Evolutionary conservation across 495 filamentous ascomycete genomes (phyloP).

Genomic region (Annulohypoxylon bovei): DNA sequence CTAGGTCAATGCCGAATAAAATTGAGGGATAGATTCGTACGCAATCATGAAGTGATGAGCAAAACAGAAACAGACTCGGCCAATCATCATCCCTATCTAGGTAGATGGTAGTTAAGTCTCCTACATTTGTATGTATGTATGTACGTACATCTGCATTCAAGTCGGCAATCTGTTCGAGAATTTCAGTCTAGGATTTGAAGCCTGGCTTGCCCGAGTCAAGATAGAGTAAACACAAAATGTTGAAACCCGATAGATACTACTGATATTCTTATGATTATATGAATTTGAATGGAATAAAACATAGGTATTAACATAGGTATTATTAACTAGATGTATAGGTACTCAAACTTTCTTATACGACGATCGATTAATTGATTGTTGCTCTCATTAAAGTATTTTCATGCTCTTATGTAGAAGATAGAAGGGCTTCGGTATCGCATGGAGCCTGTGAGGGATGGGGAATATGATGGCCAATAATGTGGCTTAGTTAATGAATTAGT

Average conservation of each 20-base stretch:
- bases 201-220: not conserved
- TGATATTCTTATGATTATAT: not conserved
- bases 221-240: not conserved
- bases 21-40: slow-evolving; percentile 29
- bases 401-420: not conserved
- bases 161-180: not conserved
- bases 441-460: too few species aligned
- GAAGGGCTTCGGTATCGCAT: not conserved
- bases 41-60: slow-evolving; percentile 4
- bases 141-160: not conserved
- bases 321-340: too few species aligned
- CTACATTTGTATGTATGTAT: not conserved
- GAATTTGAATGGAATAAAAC: not conserved
- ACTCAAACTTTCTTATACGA: too few species aligned
- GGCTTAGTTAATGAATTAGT: not conserved
- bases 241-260: not conserved
- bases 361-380: not conserved
- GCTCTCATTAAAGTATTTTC: not conserved
- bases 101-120: too few species aligned
- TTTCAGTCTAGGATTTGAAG: not conserved
- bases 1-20: slow-evolving; percentile 21
- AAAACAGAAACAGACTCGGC: slow-evolving; percentile 1
- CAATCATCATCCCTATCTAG: not conserved
- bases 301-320: too few species aligned
- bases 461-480: not conserved